Conservation (phyloP, 306 rosid genomes). For the Sicyos edulis region DNA sequence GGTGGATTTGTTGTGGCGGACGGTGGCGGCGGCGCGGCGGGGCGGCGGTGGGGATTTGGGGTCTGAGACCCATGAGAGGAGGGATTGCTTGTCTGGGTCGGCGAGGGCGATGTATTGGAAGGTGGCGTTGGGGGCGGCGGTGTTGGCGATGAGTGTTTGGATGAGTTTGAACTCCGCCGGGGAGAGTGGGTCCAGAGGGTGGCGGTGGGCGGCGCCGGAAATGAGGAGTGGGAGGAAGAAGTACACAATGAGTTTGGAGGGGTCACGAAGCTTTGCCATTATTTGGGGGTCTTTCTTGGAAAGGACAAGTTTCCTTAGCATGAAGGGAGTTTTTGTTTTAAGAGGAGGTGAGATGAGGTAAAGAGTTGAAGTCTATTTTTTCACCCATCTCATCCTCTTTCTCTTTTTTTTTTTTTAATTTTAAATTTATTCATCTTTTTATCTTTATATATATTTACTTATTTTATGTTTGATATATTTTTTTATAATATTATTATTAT, state of each 20-base stretch:
- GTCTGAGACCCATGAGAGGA: conserved; percentile 41
- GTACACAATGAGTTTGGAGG: not conserved
- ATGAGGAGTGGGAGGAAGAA: not conserved
- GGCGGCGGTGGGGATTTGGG: conserved; percentile 22
- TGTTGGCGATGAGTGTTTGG: conserved; percentile 28
- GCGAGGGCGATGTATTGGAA: conserved; percentile 51
- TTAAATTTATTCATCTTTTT: too few species aligned
- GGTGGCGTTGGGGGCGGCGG: conserved; percentile 20
- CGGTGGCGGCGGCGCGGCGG: conserved; percentile 43
- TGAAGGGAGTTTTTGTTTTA: too few species aligned
- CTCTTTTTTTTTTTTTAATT: too few species aligned
- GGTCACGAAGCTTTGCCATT: not conserved
- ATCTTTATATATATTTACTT: too few species aligned
- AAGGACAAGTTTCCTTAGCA: too few species aligned
- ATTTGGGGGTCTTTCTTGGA: not conserved
- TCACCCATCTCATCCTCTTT: too few species aligned
- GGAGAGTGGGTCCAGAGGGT: conserved; percentile 47
- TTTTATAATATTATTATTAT: too few species aligned
- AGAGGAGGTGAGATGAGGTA: too few species aligned
- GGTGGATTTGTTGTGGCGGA: conserved; percentile 32
- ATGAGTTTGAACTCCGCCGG: conserved; percentile 28
- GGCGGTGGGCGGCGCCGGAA: conserved; percentile 8
- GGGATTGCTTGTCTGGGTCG: conserved; percentile 39
- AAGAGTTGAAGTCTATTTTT: too few species aligned
- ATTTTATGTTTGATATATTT: too few species aligned